Conservation (phyloP, 177 flowering plant species). For the Telopea speciosissima region DNA sequence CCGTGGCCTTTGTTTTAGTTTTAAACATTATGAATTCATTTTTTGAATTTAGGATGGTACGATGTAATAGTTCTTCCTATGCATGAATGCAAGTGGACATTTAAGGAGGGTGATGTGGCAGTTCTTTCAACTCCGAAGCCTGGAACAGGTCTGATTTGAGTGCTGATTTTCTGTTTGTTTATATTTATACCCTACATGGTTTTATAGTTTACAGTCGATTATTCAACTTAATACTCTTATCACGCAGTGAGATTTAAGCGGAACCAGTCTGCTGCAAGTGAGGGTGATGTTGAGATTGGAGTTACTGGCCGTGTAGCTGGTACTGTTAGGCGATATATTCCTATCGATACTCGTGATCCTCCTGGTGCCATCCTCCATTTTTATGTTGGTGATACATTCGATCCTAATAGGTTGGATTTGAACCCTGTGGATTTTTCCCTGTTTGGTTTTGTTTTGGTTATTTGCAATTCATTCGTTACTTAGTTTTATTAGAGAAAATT, state of each 20-base stretch:
- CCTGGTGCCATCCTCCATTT: slow-evolving; percentile 95
- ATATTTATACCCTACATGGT: not conserved
- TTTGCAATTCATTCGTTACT: not conserved
- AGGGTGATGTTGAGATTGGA: slow-evolving; percentile 58
- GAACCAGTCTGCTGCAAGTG: slow-evolving; percentile 29
- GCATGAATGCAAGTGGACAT: slow-evolving; percentile 74
- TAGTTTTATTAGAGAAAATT: no score
- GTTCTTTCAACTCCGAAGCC: slow-evolving; percentile 82
- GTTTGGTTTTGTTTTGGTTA: not conserved
- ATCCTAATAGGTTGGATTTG: slow-evolving; percentile 50
- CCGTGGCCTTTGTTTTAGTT: not conserved
- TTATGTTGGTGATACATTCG: slow-evolving; percentile 85
- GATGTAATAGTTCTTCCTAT: slow-evolving; percentile 73
- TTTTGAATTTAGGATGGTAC: slow-evolving; percentile 66
- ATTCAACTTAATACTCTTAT: slow-evolving; percentile 4
- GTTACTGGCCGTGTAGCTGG: slow-evolving; percentile 76
- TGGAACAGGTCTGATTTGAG: slow-evolving; percentile 59
- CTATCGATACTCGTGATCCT: slow-evolving; percentile 83
- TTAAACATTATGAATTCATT: not conserved
- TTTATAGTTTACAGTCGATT: not conserved
- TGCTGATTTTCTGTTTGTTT: slow-evolving; percentile 2
- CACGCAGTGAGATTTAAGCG: slow-evolving; percentile 57
- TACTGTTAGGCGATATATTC: slow-evolving; percentile 74
- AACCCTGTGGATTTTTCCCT: not conserved
- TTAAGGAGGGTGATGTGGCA: slow-evolving; percentile 99